Conservation (phyloP, 179 eudicot species). For the Patellifolia procumbens region DNA sequence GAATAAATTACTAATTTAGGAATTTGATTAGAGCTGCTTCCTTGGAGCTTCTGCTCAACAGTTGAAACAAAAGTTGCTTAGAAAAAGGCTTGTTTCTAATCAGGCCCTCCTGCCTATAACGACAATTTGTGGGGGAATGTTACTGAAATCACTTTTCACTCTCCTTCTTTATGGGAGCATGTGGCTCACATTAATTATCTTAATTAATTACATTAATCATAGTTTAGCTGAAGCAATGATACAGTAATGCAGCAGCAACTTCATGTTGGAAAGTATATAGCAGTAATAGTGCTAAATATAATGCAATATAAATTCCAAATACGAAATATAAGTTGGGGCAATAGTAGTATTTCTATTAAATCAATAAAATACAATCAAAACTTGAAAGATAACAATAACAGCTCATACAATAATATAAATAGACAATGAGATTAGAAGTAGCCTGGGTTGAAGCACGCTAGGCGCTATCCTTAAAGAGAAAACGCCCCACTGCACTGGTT, state of each 20-base stretch:
- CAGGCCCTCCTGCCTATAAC: slow-evolving; percentile 8
- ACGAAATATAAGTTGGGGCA: no score
- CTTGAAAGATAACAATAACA: no score
- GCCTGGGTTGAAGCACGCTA: no score
- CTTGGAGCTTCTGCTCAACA: not conserved
- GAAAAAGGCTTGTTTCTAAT: not conserved
- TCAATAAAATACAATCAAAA: no score
- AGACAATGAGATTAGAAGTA: no score
- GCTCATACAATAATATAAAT: no score
- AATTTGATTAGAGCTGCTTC: not conserved
- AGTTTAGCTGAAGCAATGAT: not conserved
- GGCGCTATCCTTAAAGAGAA: no score
- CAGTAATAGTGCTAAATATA: no score
- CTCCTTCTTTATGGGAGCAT: slow-evolving; percentile 26
- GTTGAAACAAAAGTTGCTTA: slow-evolving; percentile 8
- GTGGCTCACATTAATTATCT: slow-evolving; percentile 18
- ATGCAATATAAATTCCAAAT: no score
- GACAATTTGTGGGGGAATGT: not conserved
- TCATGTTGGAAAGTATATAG: no score
- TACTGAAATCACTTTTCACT: not conserved
- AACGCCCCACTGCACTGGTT: no score
- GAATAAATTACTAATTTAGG: not conserved
- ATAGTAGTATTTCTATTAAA: no score
- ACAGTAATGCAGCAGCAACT: slow-evolving; percentile 1
- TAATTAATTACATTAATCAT: not conserved